Evolutionary conservation across 1,284 basidiomycete species (phyloP), one percentile per base, ranked within the genome.

Genomic region (Psilocybe mexicana): DNA sequence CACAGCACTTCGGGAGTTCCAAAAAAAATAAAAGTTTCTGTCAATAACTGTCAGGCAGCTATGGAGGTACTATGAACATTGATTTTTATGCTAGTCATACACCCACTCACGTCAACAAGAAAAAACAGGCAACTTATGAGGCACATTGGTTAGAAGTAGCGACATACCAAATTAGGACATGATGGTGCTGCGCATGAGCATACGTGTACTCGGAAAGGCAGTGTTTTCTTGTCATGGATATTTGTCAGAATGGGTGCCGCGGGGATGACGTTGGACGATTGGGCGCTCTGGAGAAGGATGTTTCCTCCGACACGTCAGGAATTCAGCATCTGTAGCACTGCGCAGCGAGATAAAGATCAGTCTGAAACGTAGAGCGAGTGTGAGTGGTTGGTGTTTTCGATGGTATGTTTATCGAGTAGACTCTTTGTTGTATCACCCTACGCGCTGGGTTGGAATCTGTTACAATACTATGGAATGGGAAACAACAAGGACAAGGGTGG

Each of bases 331-430:
- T 40, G 24, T 38, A 40, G 12, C 18, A 38, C 12, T 56, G 55
- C 55, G 55, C 48, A 56, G 49, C 36, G 18, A 43, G 55, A 51
- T 56, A 51, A 10, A 10, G 48, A 56, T 56, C 55, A 40, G 38
- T 40, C 25, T 43, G 11, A n/a, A 38, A 46, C 46, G 30, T n/a
- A 48, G 12, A 2, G n/a, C 8, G 18, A 33, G n/a, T 18, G 6
- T 35, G 24, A 35, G 28, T 30, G 46, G 30, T 48, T 30, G 5
- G 46, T 18, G 46, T 48, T 23, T 28, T n/a, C 4, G 30, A 30
- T 28, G 10, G 25, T 18, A 18, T 18, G 18, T 18, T 18, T 18
- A 18, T 18, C 18, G 18, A 18, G 18, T 18, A 18, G 18, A 18
- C 18, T 11, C 10, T 44, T 24, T 44, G 43, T 18, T 25, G n/a